Conservation (phyloP, 1,284 basidiomycete species). For the Ustilago lituana region DNA sequence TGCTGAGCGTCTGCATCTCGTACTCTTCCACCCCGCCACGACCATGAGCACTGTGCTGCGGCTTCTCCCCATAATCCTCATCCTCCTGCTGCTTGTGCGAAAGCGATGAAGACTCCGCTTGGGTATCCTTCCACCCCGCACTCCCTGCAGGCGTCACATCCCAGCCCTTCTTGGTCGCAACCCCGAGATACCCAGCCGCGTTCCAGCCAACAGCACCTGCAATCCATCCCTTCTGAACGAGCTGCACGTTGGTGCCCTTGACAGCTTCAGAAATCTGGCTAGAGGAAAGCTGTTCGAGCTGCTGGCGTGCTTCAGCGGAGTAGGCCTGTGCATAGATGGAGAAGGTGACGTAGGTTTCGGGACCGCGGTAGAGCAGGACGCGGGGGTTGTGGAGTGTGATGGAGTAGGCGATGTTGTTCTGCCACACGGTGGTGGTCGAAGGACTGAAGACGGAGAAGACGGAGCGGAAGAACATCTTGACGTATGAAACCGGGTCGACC, state of each 20-base stretch:
- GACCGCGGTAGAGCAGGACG: constrained; percentile 53
- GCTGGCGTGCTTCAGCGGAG: constrained; percentile 37
- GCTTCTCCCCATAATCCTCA: constrained; percentile 39
- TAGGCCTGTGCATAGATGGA: constrained; percentile 45
- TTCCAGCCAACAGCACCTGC: constrained; percentile 57
- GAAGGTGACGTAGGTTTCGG: constrained; percentile 55
- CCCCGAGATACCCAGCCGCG: constrained; percentile 45
- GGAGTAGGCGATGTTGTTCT: constrained; percentile 47
- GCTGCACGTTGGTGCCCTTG: constrained; percentile 38
- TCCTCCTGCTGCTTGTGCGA: constrained; percentile 39
- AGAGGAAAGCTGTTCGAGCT: constrained; percentile 22
- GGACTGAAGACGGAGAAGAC: constrained; percentile 43
- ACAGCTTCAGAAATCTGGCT: constrained; percentile 16
- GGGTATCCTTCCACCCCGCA: constrained; percentile 42
- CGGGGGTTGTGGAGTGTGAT: constrained; percentile 50
- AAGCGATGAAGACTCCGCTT: constrained; percentile 14
- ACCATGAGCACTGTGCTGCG: constrained; percentile 1
- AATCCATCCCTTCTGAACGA: constrained; percentile 56
- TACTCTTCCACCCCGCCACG: constrained; percentile 20
- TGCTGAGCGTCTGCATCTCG: constrained; percentile 39
- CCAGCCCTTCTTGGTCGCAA: constrained; percentile 42
- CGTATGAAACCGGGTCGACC: constrained; percentile 42
- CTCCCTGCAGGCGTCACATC: constrained; percentile 42
- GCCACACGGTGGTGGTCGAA: constrained; percentile 43
- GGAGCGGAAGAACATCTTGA: constrained; percentile 41